Percentiles rank a stretch among this genome's conserved stretches.
Evolutionary conservation across 148 eudicot genomes (phyloP).

Genomic region (Linanthus parryae): DNA sequence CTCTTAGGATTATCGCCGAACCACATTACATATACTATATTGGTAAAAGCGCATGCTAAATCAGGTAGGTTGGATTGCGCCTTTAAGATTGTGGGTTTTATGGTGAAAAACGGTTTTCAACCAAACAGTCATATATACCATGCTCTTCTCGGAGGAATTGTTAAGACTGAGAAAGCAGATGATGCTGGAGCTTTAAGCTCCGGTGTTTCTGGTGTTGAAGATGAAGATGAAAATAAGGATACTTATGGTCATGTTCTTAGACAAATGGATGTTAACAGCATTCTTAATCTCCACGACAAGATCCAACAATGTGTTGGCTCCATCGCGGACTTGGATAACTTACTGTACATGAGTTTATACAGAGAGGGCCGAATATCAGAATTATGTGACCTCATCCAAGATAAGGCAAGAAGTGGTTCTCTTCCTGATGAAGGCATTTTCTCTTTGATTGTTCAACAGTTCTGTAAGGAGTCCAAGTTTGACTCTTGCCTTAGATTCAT

Average conservation of each 20-base stretch:
- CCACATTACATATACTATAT: slow-evolving; percentile 11
- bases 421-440: slow-evolving; percentile 13
- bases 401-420: slow-evolving; percentile 15
- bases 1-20: slow-evolving; percentile 16
- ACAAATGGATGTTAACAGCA: slow-evolving; percentile 8
- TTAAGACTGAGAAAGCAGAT: neutral
- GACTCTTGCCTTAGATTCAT: slow-evolving; percentile 14
- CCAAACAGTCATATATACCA: slow-evolving; percentile 8
- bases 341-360: slow-evolving; percentile 16
- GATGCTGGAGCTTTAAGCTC: neutral
- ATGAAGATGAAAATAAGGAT: neutral
- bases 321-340: slow-evolving; percentile 7
- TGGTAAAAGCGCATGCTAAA: slow-evolving; percentile 17
- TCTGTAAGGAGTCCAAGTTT: slow-evolving; percentile 8
- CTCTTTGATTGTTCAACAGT: slow-evolving; percentile 13
- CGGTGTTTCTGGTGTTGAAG: slow-evolving; percentile 4
- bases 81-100: slow-evolving; percentile 15
- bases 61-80: slow-evolving; percentile 16
- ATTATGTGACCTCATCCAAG: slow-evolving; percentile 13
- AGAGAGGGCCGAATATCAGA: slow-evolving; percentile 20
- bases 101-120: slow-evolving; percentile 16
- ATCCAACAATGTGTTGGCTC: slow-evolving; percentile 5
- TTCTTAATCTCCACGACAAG: slow-evolving; percentile 9
- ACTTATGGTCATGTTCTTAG: slow-evolving; percentile 2
- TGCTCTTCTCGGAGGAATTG: slow-evolving; percentile 15